Base-by-base conservation (phyloP, 164 flowering plant genomes). In the Saururus chinensis region DNA sequence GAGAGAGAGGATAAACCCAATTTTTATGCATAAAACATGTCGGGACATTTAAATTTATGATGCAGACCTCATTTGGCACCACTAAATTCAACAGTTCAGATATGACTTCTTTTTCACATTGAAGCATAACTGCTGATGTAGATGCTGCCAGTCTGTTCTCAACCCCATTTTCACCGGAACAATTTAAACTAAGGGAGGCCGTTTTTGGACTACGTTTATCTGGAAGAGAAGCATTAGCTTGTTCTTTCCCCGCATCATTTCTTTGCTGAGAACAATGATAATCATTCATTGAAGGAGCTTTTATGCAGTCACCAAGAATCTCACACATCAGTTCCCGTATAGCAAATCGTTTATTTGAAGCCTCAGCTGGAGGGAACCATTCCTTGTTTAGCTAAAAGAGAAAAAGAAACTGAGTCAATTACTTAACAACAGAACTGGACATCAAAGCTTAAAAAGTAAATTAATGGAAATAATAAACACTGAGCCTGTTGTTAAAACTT, bases 311-410 rank as follows among this genome's bases (percentile, higher is more conserved):
- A 61, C 76, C 74, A 53, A 82, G 74, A 48, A 89, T 78, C 35
- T 80, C 82, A 74, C 67, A 76, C 20, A 89, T 85, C 66, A 89
- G 69, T 65, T 75, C 81, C 77, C 76, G 77, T 49, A 92, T 84
- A 49, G 60, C 54, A 51, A 79, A 62, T 25, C 98, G 93, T 81
- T 92, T 92, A 21, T 82, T 80, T 45, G 87, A 92, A 53, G 85
- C 88, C 71, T 92, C 97, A 21, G 73, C 75, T 63, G 98, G 89
- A 19, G 73, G 82, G 81, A 92, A 92, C 98, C 98, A 92, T 65
- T 84, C 74, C 20, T 37, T 60, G 60, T 65, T 77, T 55, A 92
- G 96, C 98, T 92, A 87, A 56, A 75, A 66, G 51, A 19, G 53
- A 22, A 54, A 74, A 66, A 53, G 14, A 58, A 22, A 54, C n/a